These are phyloP conservation scores for Lentinus tigrinus DNA, from an alignment of 768 basidiomycete genomes.

Conservation along the genomic window DNA sequence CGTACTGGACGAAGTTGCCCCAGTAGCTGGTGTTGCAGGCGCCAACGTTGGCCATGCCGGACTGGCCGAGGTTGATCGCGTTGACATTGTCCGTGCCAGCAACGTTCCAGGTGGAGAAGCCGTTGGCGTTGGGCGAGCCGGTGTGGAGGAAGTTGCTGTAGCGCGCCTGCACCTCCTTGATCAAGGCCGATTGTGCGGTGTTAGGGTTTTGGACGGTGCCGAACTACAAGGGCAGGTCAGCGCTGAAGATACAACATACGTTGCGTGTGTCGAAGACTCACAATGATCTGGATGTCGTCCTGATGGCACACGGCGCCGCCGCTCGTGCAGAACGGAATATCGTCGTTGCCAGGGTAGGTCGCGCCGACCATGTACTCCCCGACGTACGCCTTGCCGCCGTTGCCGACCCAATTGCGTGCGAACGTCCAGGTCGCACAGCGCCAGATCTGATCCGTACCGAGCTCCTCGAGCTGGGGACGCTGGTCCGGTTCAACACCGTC, in stretches of 20 bases:
- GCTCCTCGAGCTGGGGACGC: slow-evolving; percentile 50
- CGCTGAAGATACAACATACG: slow-evolving; percentile 16
- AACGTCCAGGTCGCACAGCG: slow-evolving; percentile 72
- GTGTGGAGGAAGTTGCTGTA: slow-evolving; percentile 64
- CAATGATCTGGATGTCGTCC: slow-evolving; percentile 80
- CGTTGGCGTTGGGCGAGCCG: slow-evolving; percentile 60
- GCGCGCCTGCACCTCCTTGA: slow-evolving; percentile 55
- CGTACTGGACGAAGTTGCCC: slow-evolving; percentile 62
- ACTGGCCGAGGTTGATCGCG: slow-evolving; percentile 60
- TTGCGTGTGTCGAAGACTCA: slow-evolving; percentile 33
- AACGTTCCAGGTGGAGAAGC: slow-evolving; percentile 48
- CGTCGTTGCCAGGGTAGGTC: slow-evolving; percentile 68
- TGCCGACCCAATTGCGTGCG: slow-evolving; percentile 60
- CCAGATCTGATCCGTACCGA: slow-evolving; percentile 73
- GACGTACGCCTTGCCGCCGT: slow-evolving; percentile 67
- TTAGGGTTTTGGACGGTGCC: slow-evolving; percentile 60
- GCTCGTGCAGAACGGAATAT: slow-evolving; percentile 53
- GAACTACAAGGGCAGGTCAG: slow-evolving; percentile 32
- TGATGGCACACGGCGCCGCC: slow-evolving; percentile 69
- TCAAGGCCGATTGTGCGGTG: slow-evolving; percentile 54
- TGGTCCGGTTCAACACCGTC: slow-evolving; percentile 42
- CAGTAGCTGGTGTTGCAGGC: slow-evolving; percentile 69
- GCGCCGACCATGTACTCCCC: slow-evolving; percentile 65
- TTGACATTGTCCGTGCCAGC: slow-evolving; percentile 53
- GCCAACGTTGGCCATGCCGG: slow-evolving; percentile 48